Evolutionary conservation across 768 basidiomycete species (phyloP), one percentile per base, ranked within the genome.

Genomic region (Phallus indusiatus): DNA sequence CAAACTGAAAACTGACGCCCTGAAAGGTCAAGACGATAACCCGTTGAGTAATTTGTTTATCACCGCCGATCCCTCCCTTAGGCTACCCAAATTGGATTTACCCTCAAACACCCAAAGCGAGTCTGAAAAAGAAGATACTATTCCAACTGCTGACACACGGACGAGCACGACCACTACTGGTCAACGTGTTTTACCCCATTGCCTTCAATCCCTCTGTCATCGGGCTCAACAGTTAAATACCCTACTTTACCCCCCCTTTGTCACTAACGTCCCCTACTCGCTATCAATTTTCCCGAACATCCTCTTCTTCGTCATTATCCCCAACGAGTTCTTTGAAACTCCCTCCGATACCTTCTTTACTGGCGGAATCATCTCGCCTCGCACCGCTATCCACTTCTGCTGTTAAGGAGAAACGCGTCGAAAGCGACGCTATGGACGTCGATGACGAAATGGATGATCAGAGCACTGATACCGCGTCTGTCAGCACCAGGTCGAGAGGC

Each of bases 261-360:
- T 42, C 42, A 12, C 42, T 42, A 11, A 42, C 42, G n/a, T 42
- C 42, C n/a, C 12, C 12, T 10, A 42, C 14, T 3, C 42, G 42
- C 12, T 42, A 42, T n/a, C 42, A 42, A 42, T 28, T 28, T 28
- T 28, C 28, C 7, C 28, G 28, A 28, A 28, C 28, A 7, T 17
- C 76, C 79, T 1, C 71, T 76, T 54, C 71, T 81, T 42, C 75
- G 71, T 14, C 72, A 72, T 81, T 60, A 11, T 42, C 55, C 51
- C 55, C 42, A 34, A 33, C 37, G 28, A 50, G 12, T 52, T 33
- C 60, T 12, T 42, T 66, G 48, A 59, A 61, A 22, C 69, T 67
- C 53, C 65, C 68, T 20, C 65, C 66, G n/a, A 71, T 72, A 14
- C n/a, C 42, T 14, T 56, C 35, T 18, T 21, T 56, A 47, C 11